phyloP scores from a whole-genome alignment of 73 alveolate genomes.

The Breviolum minutum region DNA sequence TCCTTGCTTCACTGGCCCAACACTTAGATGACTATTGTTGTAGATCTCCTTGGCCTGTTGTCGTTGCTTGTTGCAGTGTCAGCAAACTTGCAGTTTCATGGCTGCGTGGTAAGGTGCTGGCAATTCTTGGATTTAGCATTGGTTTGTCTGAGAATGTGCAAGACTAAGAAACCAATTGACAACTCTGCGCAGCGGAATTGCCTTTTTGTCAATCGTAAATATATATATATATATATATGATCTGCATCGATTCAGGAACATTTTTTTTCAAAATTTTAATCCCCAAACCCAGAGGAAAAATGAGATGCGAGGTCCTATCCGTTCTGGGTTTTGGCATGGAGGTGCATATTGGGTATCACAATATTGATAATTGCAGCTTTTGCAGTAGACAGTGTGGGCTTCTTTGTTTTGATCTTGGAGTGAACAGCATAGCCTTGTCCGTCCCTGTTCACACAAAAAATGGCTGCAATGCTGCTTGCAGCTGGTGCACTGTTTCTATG shows the following conservation, averaged over 20 bases:
- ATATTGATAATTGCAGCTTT: too few relatives aligned
- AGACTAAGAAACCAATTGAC: not conserved
- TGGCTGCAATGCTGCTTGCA: not conserved
- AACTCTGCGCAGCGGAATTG: too few relatives aligned
- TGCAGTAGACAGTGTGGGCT: too few relatives aligned
- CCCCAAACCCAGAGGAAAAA: not conserved
- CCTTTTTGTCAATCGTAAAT: not conserved
- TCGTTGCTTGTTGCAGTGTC: not conserved
- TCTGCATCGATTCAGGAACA: not conserved
- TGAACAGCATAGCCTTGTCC: not conserved
- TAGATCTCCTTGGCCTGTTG: not conserved
- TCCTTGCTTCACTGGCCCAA: not conserved
- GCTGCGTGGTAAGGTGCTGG: conserved; percentile 31
- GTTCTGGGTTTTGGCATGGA: conserved; percentile 83
- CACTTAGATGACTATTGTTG: not conserved
- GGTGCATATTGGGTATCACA: not conserved
- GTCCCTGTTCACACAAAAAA: too few relatives aligned
- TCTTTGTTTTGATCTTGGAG: not conserved
- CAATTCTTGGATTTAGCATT: conserved; percentile 60
- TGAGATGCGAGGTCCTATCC: conserved; percentile 37
- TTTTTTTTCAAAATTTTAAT: not conserved
- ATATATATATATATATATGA: not conserved
- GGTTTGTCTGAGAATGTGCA: conserved; percentile 49
- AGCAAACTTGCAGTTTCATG: not conserved
- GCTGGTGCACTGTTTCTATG: not conserved